Conservation (phyloP, 345 rosid genomes). For the Eutrema japonicum region DNA sequence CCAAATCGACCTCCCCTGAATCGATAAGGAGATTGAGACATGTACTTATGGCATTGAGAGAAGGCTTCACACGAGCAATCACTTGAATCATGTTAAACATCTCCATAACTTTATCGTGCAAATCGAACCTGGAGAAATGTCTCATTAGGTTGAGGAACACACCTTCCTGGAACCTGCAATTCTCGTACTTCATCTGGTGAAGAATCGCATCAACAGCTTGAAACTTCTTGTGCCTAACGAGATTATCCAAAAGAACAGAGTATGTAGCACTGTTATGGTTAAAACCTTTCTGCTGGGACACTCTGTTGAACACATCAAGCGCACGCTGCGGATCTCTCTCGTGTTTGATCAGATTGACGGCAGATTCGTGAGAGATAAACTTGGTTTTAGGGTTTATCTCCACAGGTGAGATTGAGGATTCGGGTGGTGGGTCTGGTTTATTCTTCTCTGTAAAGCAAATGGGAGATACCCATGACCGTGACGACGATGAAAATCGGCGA, state of each 20-base stretch:
- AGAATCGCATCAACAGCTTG: slow-evolving; percentile 77
- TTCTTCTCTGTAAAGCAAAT: slow-evolving; percentile 43
- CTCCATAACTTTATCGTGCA: slow-evolving; percentile 65
- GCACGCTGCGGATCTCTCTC: slow-evolving; percentile 81
- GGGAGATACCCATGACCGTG: slow-evolving; percentile 74
- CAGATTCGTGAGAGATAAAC: slow-evolving; percentile 67
- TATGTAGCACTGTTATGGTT: slow-evolving; percentile 47
- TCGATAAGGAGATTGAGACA: slow-evolving; percentile 83
- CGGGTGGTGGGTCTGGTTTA: slow-evolving; percentile 46
- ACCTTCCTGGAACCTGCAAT: slow-evolving; percentile 81
- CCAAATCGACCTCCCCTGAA: slow-evolving; percentile 61
- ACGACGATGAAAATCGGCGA: slow-evolving; percentile 29
- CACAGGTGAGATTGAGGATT: slow-evolving; percentile 35
- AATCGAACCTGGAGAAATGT: slow-evolving; percentile 60
- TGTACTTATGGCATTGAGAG: slow-evolving; percentile 79
- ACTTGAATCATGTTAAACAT: slow-evolving; percentile 51
- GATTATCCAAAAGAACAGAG: slow-evolving; percentile 68
- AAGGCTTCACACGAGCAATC: slow-evolving; percentile 70
- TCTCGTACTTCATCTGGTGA: slow-evolving; percentile 77
- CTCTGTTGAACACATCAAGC: slow-evolving; percentile 70
- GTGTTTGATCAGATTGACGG: slow-evolving; percentile 64
- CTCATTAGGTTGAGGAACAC: slow-evolving; percentile 77
- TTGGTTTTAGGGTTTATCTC: slow-evolving; percentile 49
- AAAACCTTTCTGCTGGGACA: slow-evolving; percentile 61
- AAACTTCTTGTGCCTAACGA: slow-evolving; percentile 68